Conservation (phyloP, 1,284 basidiomycete species). For the Irpex lacteus region DNA sequence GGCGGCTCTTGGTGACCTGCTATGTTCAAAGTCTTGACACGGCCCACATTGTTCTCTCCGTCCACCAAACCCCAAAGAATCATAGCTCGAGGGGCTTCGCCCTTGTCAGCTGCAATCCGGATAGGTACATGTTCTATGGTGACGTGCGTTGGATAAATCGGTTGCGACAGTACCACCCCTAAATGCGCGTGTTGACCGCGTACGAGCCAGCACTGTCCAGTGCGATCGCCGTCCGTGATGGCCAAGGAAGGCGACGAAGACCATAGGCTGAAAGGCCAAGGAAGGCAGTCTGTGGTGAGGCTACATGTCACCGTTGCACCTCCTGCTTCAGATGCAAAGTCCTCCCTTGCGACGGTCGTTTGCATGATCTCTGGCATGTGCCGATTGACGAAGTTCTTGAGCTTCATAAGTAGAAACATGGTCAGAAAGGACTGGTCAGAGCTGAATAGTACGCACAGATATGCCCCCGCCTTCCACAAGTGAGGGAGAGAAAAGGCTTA, state of each 20-base stretch:
- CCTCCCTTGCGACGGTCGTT: background rate
- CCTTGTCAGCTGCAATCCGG: conserved; percentile 4
- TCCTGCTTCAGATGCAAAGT: background rate
- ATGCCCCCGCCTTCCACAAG: background rate
- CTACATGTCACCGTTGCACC: background rate
- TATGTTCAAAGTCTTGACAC: background rate
- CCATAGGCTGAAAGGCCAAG: background rate
- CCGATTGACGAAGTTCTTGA: too few relatives aligned
- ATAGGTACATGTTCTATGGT: conserved; percentile 15
- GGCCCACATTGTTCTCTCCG: background rate
- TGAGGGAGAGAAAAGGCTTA: background rate
- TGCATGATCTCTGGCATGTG: background rate
- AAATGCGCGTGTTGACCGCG: conserved; percentile 4
- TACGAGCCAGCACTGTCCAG: conserved; percentile 9
- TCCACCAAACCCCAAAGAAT: conserved; percentile 13
- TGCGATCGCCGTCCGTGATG: conserved; percentile 4
- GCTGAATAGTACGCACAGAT: background rate
- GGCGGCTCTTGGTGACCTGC: background rate
- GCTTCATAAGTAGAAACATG: too few relatives aligned
- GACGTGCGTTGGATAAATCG: conserved; percentile 12
- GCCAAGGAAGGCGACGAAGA: background rate
- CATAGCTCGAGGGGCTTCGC: conserved; percentile 10
- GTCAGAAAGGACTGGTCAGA: background rate
- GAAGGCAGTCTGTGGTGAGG: background rate
- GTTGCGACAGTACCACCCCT: background rate